Base-by-base conservation (phyloP, 2,329 filamentous ascomycete species). In the Pestalotiopsis sp. region DNA sequence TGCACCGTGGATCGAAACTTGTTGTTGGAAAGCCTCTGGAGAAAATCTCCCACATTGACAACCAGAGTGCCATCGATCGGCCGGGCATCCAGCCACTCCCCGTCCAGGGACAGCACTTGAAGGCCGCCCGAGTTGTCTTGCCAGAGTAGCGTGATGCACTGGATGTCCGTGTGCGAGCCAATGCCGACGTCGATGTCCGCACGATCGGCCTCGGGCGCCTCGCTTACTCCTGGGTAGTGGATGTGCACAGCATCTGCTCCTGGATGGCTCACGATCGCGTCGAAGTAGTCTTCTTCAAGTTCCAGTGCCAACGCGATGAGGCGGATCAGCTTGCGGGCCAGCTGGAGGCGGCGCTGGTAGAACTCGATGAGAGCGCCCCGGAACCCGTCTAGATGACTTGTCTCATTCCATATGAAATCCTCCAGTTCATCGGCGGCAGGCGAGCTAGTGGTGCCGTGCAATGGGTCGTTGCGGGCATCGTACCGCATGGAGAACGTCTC, bases 111-210 rank as follows among this genome's bases (percentile, higher is more conserved):
- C 11, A 85, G 74, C 0, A 85, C 83, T 69, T 86, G 82, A 3
- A 86, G 75, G 0, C 84, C 83, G 1, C 82, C 83, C 2, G 77
- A 77, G 4, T 76, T 68, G 64, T 85, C 83, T 63, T 85, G 83
- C 13, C 81, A 79, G 2, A 86, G 77, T 65, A 85, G 83, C 1
- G 84, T 86, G 68, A 86, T 82, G 68, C 83, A 83, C 62, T 84
- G 80, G 27, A 83, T 82, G 69, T 86, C 84, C 7, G 84, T 86
- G 69, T 86, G 84, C 1, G 84, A 79, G 17, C 80, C 80, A 36
- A 83, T 83, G 3, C 77, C 77, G 12, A 79, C 73, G 39, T 71
- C 66, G n/a, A 60, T 45, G 4, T 56, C 57, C 31, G 71, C 76
- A 27, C 75, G 73, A 12, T 68, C 68, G 49, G 70, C 64, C 80